Evolutionary conservation across 2,329 filamentous ascomycete genomes (phyloP), one percentile per base, ranked within the genome.

Genomic region (Fusarium compactum): DNA sequence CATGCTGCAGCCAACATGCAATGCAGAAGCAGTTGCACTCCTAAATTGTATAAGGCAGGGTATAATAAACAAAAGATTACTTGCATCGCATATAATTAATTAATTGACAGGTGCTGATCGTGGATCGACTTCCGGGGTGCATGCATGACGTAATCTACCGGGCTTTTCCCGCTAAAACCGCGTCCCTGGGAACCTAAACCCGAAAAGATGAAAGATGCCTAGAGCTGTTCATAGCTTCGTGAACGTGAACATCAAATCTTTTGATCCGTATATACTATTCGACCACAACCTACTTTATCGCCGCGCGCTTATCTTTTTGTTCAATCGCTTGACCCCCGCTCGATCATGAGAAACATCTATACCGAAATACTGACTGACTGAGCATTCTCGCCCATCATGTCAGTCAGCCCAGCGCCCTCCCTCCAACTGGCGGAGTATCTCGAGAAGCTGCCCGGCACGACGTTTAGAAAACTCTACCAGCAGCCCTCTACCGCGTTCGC

Each of bases 401-500:
- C 85, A 75, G 80, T 79, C 79, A 81, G 78, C 72, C 77, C 80
- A 38, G 71, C 79, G 70, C 85, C 84, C 63, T 86, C 87, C 67
- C 84, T 89, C 66, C 85, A 88, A 70, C 87, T 90, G 63, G 92
- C 95, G 78, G 95, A 98, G 78, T 98, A 97, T 82, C 91, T 98
- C 79, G 95, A 98, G 86, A 90, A 91, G 79, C 91, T 97, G 76
- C 93, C 93, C 52, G 94, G 95, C 70, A 94, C 92, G 44, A 97
- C 94, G 38, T 97, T 98, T 81, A 89, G 90, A 78, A 92, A 93
- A 80, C 87, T 99, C 47, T 99, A 99, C 85, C 92, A 95, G 83
- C 95, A 98, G 85, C 96, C 96, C 30, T 97, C 95, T 44, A 97
- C 96, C 3, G 92, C 95, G 40, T 90, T 99, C 72, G 96, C 96